Conservation (phyloP, 1,139 yeast species). For the Suhomyces wounanorum region DNA sequence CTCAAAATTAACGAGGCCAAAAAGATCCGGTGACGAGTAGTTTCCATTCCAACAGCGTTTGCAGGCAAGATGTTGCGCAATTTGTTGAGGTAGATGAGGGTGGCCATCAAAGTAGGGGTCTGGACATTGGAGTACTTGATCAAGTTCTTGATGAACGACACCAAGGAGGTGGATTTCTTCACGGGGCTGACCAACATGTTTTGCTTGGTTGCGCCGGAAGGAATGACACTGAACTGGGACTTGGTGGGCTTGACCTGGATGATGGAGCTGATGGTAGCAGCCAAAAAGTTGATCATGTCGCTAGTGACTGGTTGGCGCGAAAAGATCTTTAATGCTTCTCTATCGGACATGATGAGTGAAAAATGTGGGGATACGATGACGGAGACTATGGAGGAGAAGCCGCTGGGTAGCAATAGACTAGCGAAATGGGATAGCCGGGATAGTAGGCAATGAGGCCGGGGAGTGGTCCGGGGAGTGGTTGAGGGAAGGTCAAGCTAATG, state of each 20-base stretch:
- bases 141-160: constrained; percentile 67
- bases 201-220: constrained; percentile 11
- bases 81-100: constrained; percentile 78
- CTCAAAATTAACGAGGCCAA: constrained; percentile 84
- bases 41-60: constrained; percentile 88
- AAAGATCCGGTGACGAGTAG: constrained; percentile 91
- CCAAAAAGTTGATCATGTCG: constrained; percentile 81
- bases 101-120: constrained; percentile 92
- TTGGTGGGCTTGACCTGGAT: constrained; percentile 53
- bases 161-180: constrained; percentile 38
- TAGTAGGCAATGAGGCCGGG: too few relatives aligned
- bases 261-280: constrained; percentile 76
- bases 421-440: not conserved
- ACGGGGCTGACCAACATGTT: constrained; percentile 29
- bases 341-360: constrained; percentile 38
- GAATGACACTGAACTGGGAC: constrained; percentile 23
- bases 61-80: constrained; percentile 78
- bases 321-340: constrained; percentile 70
- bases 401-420: too few relatives aligned
- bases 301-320: constrained; percentile 73
- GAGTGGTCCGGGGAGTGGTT: too few relatives aligned
- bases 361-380: not conserved
- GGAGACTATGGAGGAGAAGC: too few relatives aligned
- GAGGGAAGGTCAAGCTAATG: too few relatives aligned
- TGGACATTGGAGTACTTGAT: constrained; percentile 86